Percentiles rank a stretch among this genome's conserved stretches.
Conservation (phyloP, 805 yeast genomes). For the Alloascoidea africana region DNA sequence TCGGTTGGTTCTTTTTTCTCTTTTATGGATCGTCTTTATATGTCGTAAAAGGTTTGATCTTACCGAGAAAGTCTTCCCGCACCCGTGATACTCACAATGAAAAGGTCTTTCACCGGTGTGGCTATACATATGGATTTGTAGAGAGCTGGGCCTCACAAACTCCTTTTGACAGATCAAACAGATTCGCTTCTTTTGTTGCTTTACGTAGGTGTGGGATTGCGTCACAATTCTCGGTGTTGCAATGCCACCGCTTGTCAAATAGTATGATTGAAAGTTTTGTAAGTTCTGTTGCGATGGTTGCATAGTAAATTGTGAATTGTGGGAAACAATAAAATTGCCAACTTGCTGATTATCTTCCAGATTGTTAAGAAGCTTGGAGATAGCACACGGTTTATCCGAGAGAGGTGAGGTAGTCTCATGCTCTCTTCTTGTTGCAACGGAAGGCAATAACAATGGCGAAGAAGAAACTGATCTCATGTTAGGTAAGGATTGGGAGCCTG, state of each 20-base stretch:
- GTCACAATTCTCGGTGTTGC: not conserved
- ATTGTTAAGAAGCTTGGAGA: not conserved
- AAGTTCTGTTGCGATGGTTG: too few species aligned
- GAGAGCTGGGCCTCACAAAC: conserved; percentile 73
- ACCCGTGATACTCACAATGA: conserved; percentile 46
- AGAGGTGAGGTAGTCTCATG: too few species aligned
- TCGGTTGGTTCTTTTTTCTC: conserved; percentile 1
- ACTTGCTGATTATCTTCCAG: not conserved
- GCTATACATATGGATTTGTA: conserved; percentile 67
- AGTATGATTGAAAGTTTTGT: too few species aligned
- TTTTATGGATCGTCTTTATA: conserved; percentile 38
- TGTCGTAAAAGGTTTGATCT: conserved; percentile 81
- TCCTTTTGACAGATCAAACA: conserved; percentile 50
- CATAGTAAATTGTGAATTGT: not conserved
- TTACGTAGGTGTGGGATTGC: not conserved
- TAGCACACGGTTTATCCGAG: too few species aligned
- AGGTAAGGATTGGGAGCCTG: too few species aligned
- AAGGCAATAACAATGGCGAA: too few species aligned
- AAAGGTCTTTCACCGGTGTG: conserved; percentile 76
- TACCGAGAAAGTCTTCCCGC: conserved; percentile 62
- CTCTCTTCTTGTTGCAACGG: too few species aligned
- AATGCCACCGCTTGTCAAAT: too few species aligned
- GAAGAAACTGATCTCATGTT: too few species aligned
- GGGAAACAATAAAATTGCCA: not conserved
- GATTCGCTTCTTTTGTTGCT: conserved; percentile 15